Evolutionary conservation across 495 filamentous ascomycete species (phyloP).

Genomic region (Aspergillus biplanus): DNA sequence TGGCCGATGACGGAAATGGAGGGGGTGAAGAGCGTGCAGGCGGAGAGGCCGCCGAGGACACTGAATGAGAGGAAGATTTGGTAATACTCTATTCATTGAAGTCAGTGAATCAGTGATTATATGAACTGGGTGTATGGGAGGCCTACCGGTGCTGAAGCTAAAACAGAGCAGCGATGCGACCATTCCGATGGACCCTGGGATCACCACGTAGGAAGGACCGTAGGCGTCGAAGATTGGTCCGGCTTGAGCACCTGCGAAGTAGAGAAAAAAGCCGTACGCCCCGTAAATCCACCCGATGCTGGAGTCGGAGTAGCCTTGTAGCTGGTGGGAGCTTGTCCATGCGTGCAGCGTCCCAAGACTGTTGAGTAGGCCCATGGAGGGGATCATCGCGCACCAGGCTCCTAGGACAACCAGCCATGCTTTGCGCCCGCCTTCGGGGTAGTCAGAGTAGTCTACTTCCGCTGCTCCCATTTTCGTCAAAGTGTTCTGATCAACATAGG

Average conservation of each 20-base stretch:
- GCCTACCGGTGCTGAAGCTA: constrained; percentile 49
- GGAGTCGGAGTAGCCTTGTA: constrained; percentile 57
- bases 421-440: constrained; percentile 67
- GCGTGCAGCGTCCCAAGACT: constrained; percentile 65
- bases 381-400: constrained; percentile 64
- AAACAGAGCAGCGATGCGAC: constrained; percentile 42
- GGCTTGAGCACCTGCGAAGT: constrained; percentile 48
- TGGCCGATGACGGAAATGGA: constrained; percentile 60
- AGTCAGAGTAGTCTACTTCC: constrained; percentile 22
- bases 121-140: background rate
- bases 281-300: constrained; percentile 76
- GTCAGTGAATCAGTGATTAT: constrained; percentile 41
- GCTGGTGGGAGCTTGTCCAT: constrained; percentile 57
- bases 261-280: constrained; percentile 64
- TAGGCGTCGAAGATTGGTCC: constrained; percentile 39
- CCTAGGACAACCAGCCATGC: constrained; percentile 71
- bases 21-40: constrained; percentile 63
- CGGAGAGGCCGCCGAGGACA: constrained; percentile 40
- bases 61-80: constrained; percentile 46
- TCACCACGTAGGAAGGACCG: constrained; percentile 27
- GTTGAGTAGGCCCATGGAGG: constrained; percentile 70
- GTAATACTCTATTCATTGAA: constrained; percentile 52
- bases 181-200: constrained; percentile 36
- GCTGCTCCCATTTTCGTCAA: too few species aligned
- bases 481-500: too few species aligned